Base-by-base conservation (phyloP, 148 eudicot genomes). In the Simmondsia chinensis region DNA sequence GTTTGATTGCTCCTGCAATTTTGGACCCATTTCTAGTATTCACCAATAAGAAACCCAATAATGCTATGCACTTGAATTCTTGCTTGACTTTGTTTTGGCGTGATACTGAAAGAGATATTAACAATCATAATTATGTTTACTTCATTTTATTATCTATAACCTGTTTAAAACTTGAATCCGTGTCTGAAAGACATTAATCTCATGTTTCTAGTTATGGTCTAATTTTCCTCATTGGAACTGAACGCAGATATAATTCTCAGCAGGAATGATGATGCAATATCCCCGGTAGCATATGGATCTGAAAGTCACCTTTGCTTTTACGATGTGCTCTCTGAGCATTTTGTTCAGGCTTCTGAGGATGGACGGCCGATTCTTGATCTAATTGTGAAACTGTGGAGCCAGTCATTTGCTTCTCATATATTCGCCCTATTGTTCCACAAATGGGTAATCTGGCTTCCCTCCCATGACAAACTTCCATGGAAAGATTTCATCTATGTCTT, bases 351-450 rank as follows among this genome's bases (percentile, higher is more conserved):
- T 56, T 94, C 87, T 28, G 68, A 76, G 53, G 72, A 76, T 63
- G 97, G 87, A 30, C 75, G 71, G 50, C 77, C 85, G 30, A 76
- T 89, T 43, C 85, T 89, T 63, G 93, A 81, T 67, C 65, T 89
- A 60, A 74, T 89, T 65, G 93, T 73, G 50, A 69, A 84, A 62
- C 74, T 89, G 31, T 89, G 97, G 97, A 89, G 97, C 93, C 95
- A 89, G 65, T 82, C 95, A 30, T 89, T 84, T 79, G 97, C 95
- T 11, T 78, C 94, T 57, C 85, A 85, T 65, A 74, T 89, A 47
- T 89, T 89, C 63, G 56, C 94, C 17, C 78, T 89, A 34, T 36
- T 89, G 56, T 89, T 84, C 58, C 95, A 89, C 65, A 89, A 89
- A 69, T 89, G 97, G 97, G 97, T 89, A 84, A 30, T 72, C 24